A percentile compares a stretch with the other conserved stretches of the same genome.
Evolutionary conservation across 2,329 filamentous ascomycete species (phyloP).

Genomic region (Verticillium zaregamsianum): DNA sequence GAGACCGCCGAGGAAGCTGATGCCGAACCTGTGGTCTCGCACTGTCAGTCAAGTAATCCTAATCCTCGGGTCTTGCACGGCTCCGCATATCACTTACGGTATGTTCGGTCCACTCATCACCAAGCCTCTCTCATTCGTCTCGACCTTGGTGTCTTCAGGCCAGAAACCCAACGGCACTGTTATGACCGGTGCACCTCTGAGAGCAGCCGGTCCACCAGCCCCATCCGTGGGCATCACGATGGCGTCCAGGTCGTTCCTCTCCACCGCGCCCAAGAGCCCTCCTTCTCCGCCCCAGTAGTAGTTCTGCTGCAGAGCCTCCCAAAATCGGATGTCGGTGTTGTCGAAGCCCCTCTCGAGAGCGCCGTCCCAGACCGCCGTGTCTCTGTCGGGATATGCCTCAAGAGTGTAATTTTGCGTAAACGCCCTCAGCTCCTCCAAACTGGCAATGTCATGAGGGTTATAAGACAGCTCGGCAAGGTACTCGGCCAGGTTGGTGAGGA

Average conservation of each 20-base stretch:
- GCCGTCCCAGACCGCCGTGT: constrained; percentile 53
- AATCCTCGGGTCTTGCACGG: too few species aligned
- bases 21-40: constrained; percentile 41
- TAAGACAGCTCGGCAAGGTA: constrained; percentile 55
- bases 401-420: constrained; percentile 49
- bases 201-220: not conserved
- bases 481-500: constrained; percentile 56
- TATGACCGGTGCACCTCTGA: constrained; percentile 39
- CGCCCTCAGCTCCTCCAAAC: constrained; percentile 44
- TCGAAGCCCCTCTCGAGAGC: constrained; percentile 43
- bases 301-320: constrained; percentile 63
- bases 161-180: constrained; percentile 53
- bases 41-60: not conserved
- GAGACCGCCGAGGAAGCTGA: constrained; percentile 55
- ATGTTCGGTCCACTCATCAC: constrained; percentile 12
- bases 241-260: constrained; percentile 51
- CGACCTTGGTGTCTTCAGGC: constrained; percentile 9
- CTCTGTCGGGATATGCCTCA: constrained; percentile 58
- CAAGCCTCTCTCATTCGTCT: constrained; percentile 10
- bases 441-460: constrained; percentile 43
- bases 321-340: constrained; percentile 58
- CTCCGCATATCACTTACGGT: constrained; percentile 5
- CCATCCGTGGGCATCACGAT: constrained; percentile 51
- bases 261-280: constrained; percentile 56
- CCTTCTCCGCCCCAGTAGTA: constrained; percentile 53